Evolutionary conservation across 805 yeast species (phyloP), one percentile per base, ranked within the genome.

Genomic region (Wickerhamiella nectarea): DNA sequence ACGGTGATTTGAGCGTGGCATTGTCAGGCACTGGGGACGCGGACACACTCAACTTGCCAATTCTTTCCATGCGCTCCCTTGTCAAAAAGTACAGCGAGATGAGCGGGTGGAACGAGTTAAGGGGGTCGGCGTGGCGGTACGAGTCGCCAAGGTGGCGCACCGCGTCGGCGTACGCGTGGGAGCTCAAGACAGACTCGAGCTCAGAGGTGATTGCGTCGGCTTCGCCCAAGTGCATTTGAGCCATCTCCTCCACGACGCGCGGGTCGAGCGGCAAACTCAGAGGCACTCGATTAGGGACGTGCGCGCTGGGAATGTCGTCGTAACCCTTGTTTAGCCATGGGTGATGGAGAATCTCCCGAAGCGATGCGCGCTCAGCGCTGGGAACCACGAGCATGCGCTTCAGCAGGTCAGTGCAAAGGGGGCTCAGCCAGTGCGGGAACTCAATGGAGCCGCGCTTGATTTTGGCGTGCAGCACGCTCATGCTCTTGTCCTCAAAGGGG

Each of bases 271-370:
- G 94, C 43, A 72, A 63, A 14, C 68, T 65, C 53, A 91, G 63
- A 2, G 98, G 98, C 3, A 66, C 61, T 52, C 99, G 70, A 39
- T 69, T 71, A 0, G 97, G 95, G 33, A 91, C 62, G 57, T 78
- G 80, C 36, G 76, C 75, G 9, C 76, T 70, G 1, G 82, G 78
- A 0, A 78, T 72, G 28, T 72, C 72, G 44, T 85, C 95, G 57
- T 73, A 86, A 28, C 95, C 95, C 58, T 78, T 77, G 45, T 70
- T 71, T 89, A 91, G 84, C 98, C 98, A 91, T 1, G 95, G 95
- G 55, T 91, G 97, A 45, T 72, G 70, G 52, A 82, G 69, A 6
- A 91, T 82, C 58, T 86, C 95, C 42, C 69, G 68, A 46, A 91
- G 66, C 0, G 80, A 62, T 1, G 94, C 94, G 57, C 99, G 76